Conservation (phyloP, 331 rosid genomes). For the Arachis monticola region DNA sequence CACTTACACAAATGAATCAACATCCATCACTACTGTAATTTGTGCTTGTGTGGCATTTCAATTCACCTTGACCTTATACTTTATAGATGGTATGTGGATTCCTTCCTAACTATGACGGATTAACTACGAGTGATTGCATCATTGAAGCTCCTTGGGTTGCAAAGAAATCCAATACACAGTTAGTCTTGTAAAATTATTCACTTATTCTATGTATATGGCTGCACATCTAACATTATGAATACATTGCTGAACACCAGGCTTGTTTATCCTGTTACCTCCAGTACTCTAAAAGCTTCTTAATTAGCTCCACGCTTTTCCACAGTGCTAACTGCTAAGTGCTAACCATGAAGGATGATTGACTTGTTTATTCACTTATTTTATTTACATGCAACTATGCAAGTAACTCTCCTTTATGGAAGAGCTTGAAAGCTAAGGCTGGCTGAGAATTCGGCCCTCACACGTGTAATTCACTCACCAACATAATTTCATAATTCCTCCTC, state of each 20-base stretch:
- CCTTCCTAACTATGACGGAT: constrained; percentile 58
- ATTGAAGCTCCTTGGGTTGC: constrained; percentile 69
- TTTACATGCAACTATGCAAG: constrained; percentile 47
- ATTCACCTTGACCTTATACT: too few species aligned
- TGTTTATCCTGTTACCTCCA: constrained; percentile 34
- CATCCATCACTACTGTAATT: too few species aligned
- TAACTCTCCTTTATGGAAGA: constrained; percentile 56
- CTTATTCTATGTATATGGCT: too few species aligned
- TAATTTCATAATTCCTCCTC: constrained; percentile 42
- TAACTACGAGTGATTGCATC: constrained; percentile 70
- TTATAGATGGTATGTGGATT: constrained; percentile 60
- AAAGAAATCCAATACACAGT: constrained; percentile 63
- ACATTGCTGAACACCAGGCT: constrained; percentile 58
- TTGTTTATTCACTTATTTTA: constrained; percentile 51
- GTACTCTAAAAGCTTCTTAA: not conserved
- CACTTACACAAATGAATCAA: too few species aligned
- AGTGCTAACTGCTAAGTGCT: too few species aligned
- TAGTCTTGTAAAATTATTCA: constrained; percentile 54
- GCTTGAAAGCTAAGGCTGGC: constrained; percentile 57
- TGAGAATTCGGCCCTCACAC: constrained; percentile 55
- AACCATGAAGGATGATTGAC: constrained; percentile 70
- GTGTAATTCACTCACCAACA: constrained; percentile 57
- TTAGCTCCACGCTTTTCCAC: constrained; percentile 58
- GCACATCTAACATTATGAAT: constrained; percentile 55
- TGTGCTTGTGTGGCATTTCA: too few species aligned